Conservation (phyloP, 495 filamentous ascomycete genomes). For the Aspergillus steynii region DNA sequence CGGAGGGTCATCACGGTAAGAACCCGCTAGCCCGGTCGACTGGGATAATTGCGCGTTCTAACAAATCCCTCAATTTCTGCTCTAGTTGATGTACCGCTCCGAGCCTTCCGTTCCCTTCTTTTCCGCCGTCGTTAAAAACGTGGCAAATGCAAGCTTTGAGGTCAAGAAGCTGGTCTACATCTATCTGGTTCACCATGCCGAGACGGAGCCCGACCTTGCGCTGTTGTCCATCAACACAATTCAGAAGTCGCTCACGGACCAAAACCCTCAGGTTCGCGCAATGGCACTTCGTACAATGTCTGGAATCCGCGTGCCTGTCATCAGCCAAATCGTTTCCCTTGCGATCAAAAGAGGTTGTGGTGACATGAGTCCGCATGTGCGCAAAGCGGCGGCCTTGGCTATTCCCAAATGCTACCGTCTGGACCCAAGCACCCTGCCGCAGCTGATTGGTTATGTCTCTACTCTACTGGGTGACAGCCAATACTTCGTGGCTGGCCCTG, state of each 20-base stretch:
- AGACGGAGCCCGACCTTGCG: slow-evolving; percentile 90
- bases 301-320: slow-evolving; percentile 94
- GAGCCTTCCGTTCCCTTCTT: slow-evolving; percentile 85
- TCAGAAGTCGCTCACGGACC: slow-evolving; percentile 91
- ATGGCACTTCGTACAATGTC: slow-evolving; percentile 94
- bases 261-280: slow-evolving; percentile 84
- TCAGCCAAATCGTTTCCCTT: slow-evolving; percentile 95
- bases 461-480: slow-evolving; percentile 83
- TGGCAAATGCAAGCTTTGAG: slow-evolving; percentile 84
- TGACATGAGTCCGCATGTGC: slow-evolving; percentile 92
- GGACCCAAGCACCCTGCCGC: slow-evolving; percentile 81
- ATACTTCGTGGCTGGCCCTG: slow-evolving; percentile 92
- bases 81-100: slow-evolving; percentile 87
- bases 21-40: slow-evolving; percentile 8
- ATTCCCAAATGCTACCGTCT: slow-evolving; percentile 97
- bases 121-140: slow-evolving; percentile 93
- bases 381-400: slow-evolving; percentile 90
- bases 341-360: slow-evolving; percentile 89
- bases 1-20: slow-evolving; percentile 85
- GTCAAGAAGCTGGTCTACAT: slow-evolving; percentile 98
- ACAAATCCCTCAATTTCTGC: slow-evolving; percentile 11
- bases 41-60: slow-evolving; percentile 16
- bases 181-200: slow-evolving; percentile 93
- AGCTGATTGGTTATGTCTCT: slow-evolving; percentile 76
- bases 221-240: slow-evolving; percentile 97